Conservation (phyloP, 805 yeast genomes). For the Pichia insulana region DNA sequence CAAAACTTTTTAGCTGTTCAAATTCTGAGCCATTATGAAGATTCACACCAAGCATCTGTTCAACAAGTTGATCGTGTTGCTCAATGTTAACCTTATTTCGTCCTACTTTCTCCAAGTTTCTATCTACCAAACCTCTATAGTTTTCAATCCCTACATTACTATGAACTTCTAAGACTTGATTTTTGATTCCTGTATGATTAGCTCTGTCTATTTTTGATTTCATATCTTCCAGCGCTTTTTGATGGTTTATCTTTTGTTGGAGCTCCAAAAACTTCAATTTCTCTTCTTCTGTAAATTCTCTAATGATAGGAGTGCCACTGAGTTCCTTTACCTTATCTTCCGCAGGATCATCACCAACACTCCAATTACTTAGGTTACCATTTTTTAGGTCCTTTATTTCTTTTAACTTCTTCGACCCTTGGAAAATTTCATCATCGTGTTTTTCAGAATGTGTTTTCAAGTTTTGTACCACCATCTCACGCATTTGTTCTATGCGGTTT, state of each 20-base stretch:
- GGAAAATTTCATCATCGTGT: conserved; percentile 1
- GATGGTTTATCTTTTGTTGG: conserved; percentile 13
- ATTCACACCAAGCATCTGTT: conserved; percentile 9
- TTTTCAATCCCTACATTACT: conserved; percentile 11
- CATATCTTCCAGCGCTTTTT: conserved; percentile 11
- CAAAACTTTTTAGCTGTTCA: background rate
- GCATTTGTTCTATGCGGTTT: conserved; percentile 1
- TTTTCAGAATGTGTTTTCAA: conserved; percentile 6
- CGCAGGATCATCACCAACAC: background rate
- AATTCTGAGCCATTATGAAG: background rate
- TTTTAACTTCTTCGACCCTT: background rate
- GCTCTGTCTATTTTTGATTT: conserved; percentile 1
- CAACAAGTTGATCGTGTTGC: conserved; percentile 12
- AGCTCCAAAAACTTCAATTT: conserved; percentile 8
- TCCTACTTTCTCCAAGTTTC: background rate
- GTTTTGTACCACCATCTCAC: conserved; percentile 7
- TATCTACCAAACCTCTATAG: conserved; percentile 10
- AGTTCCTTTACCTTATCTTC: background rate
- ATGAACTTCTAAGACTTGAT: conserved; percentile 11
- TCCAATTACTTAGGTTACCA: conserved; percentile 9
- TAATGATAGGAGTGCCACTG: conserved; percentile 3
- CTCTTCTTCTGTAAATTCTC: conserved; percentile 15
- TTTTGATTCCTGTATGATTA: background rate
- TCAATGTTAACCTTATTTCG: background rate
- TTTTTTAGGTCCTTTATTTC: conserved; percentile 7